These are phyloP conservation scores for Suillus paluster DNA, from an alignment of 768 basidiomycete species.

Conservation along the genomic window DNA sequence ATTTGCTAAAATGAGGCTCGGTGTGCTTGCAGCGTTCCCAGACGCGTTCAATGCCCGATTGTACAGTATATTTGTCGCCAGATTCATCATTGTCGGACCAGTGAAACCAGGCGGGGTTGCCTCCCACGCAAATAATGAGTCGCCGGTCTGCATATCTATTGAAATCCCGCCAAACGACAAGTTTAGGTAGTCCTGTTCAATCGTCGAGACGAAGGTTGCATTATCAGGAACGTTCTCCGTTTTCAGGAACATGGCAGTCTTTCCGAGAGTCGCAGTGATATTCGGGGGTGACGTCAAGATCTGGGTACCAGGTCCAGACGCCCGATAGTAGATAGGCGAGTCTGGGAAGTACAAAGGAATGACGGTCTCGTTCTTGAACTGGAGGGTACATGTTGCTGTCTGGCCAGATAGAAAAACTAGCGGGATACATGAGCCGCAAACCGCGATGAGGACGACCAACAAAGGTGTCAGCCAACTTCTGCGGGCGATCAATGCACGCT, in stretches of 20 bases:
- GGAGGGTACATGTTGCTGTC: constrained; percentile 52
- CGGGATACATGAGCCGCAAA: constrained; percentile 70
- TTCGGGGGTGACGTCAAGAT: constrained; percentile 60
- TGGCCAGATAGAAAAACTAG: constrained; percentile 62
- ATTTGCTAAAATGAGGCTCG: constrained; percentile 59
- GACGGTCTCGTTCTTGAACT: constrained; percentile 39
- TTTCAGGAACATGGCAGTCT: constrained; percentile 37
- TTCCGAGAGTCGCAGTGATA: constrained; percentile 51
- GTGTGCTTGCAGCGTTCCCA: constrained; percentile 38
- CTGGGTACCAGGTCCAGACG: constrained; percentile 35
- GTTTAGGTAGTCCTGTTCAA: constrained; percentile 55
- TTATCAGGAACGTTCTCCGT: constrained; percentile 56
- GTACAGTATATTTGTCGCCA: constrained; percentile 69
- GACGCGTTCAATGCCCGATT: constrained; percentile 62
- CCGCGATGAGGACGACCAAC: constrained; percentile 55
- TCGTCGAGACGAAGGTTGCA: constrained; percentile 57
- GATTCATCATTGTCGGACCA: constrained; percentile 66
- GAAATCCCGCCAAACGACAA: constrained; percentile 74
- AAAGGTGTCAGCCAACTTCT: constrained; percentile 72
- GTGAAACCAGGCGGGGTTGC: constrained; percentile 60
- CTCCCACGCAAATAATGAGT: constrained; percentile 73
- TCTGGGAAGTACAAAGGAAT: constrained; percentile 60
- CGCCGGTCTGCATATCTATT: constrained; percentile 51
- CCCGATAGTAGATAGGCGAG: constrained; percentile 43
- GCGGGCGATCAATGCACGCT: constrained; percentile 64